Evolutionary conservation across 2,329 filamentous ascomycete species (phyloP), one percentile per base, ranked within the genome.

Genomic region (Paraphaeosphaeria minitans): DNA sequence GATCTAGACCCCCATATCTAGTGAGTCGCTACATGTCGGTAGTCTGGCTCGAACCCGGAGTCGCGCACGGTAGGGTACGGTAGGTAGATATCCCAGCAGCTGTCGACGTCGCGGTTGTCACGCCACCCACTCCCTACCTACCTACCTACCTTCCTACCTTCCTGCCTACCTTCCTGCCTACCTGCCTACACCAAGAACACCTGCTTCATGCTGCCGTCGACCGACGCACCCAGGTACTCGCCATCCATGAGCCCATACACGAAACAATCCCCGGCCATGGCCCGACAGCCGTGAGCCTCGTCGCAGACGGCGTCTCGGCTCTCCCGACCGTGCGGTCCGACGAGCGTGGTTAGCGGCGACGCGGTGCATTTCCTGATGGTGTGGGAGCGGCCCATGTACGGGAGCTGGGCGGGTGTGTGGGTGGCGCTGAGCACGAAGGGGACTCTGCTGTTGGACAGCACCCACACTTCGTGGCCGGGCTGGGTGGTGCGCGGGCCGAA

Each of bases 171-270:
- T n/a, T n/a, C n/a, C n/a, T n/a, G n/a, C n/a, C n/a, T n/a, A n/a
- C n/a, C n/a, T n/a, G n/a, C n/a, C n/a, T 46, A 53, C 8, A 56
- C 51, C 31, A 63, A 8, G 21, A 35, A 46, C 0, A 63, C 19
- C 21, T 57, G 54, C 12, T 19, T 31, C 6, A 43, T 22, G 13
- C 14, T 24, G 2, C 16, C 19, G 7, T 3, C 8, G 13, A 48
- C 22, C 14, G 55, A 35, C n/a, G 60, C 60, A 39, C 37, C 56
- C 43, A 31, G 2, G 29, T 12, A 31, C 29, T 65, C 62, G 12
- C 65, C 64, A 42, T 67, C 64, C 65, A 66, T 66, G 33, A 61
- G 35, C 10, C 60, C 65, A 39, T 66, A 60, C n/a, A 57, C 47
- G 37, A 65, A 68, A 33, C 65, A 65, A 47, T 66, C 65, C 3